These are phyloP conservation scores for Apophysomyces variabilis DNA, from an alignment of 371 early-diverging fungal genomes.

Conservation along the genomic window DNA sequence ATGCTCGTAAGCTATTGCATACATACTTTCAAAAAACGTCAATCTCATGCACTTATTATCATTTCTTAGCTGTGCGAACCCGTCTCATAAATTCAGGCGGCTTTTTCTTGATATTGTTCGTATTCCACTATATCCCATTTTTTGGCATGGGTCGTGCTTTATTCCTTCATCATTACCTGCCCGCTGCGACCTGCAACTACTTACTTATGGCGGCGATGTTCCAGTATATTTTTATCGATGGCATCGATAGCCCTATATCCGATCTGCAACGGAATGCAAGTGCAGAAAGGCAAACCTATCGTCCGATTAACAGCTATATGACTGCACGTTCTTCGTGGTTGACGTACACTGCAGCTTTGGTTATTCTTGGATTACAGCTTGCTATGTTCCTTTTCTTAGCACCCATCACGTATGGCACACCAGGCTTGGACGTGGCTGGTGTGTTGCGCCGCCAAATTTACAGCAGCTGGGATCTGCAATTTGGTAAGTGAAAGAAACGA, in stretches of 20 bases:
- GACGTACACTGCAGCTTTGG: conserved; percentile 45
- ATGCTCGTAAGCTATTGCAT: conserved; percentile 33
- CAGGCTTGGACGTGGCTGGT: conserved; percentile 58
- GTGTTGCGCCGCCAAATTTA: conserved; percentile 74
- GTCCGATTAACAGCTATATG: conserved; percentile 21
- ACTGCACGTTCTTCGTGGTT: conserved; percentile 22
- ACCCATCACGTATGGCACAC: conserved; percentile 71
- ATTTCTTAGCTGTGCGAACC: conserved; percentile 53
- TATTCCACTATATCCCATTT: conserved; percentile 95
- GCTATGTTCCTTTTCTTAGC: conserved; percentile 63
- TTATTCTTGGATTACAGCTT: conserved; percentile 52
- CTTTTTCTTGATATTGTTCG: conserved; percentile 87
- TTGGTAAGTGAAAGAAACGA: conserved; percentile 52
- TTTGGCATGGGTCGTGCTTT: conserved; percentile 95
- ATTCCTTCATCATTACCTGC: conserved; percentile 98
- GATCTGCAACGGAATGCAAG: conserved; percentile 34
- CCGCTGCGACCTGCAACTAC: conserved; percentile 84
- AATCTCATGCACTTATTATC: neutral
- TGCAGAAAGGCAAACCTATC: conserved; percentile 20
- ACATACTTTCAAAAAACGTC: neutral
- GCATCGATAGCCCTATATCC: conserved; percentile 63
- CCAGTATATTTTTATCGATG: conserved; percentile 68
- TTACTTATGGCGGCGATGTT: conserved; percentile 71
- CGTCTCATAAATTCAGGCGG: conserved; percentile 72
- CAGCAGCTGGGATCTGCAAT: conserved; percentile 84